Evolutionary conservation across 208 protist genomes (phyloP), one percentile per base, ranked within the genome.

Genomic region (Trypanosomatidae sp.): DNA sequence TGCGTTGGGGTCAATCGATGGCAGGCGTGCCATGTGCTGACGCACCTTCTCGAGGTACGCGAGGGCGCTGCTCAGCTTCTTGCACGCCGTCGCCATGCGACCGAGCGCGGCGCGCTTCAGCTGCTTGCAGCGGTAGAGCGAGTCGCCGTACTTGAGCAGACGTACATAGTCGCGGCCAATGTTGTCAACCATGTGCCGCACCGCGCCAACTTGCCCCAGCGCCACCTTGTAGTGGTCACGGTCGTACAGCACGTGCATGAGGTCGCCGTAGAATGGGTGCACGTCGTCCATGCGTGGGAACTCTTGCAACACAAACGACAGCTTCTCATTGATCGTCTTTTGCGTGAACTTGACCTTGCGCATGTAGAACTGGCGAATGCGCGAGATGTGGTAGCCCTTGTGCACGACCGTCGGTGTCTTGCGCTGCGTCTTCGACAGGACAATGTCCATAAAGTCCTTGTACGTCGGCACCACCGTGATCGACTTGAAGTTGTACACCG

Each of bases 201-300:
- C 93, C 8, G 93, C 96, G 53, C 95, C 97, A 7, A 99, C 77
- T 67, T 99, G 97, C 11, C 98, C 98, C 4, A 99, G 79, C 0
- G 99, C 99, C 7, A 99, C 79, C 74, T 99, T 99, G 86, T 99
- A 99, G 74, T 99, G 98, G 59, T 99, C 98, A 16, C 90, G 77
- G 70, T 99, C 98, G 77, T 99, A 99, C 3, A 99, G 75, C 16
- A 99, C 97, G 75, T 99, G 99, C 80, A 99, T 98, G 23, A 99
- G 77, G 63, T 99, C 97, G 4, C 92, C 96, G 70, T 99, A 99
- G 69, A 99, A 99, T 27, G 99, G 99, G 73, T 99, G 98, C 43
- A 99, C 96, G 54, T 99, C 97, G 43, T 98, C 94, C 56, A 98
- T 83, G 41, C 92, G 81, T 15, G 96, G 96, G 56, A 98, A 98